Percentiles rank a stretch among this genome's conserved stretches.
These are phyloP conservation scores for Conticribra weissflogii DNA, from an alignment of 108 stramenopile genomes.

Conservation along the genomic window DNA sequence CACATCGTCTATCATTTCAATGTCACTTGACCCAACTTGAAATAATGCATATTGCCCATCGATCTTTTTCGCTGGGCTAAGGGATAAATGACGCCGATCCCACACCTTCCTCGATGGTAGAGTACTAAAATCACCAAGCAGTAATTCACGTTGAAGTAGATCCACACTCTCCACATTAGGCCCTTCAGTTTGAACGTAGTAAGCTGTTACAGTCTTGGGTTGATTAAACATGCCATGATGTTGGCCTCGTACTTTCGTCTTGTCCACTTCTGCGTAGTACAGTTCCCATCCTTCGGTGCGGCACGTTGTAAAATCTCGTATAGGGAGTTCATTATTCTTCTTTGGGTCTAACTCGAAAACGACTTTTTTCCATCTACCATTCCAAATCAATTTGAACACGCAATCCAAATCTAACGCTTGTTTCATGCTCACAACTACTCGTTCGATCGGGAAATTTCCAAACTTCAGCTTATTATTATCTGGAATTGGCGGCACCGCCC, in stretches of 20 bases:
- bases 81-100: constrained; percentile 20
- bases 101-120: constrained; percentile 24
- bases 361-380: not conserved
- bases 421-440: no score
- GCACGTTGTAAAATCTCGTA: not conserved
- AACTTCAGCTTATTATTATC: no score
- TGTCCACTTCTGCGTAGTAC: not conserved
- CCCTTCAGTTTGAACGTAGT: constrained; percentile 26
- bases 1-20: constrained; percentile 15
- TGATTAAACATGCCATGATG: not conserved
- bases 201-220: constrained; percentile 8
- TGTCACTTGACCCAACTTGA: not conserved
- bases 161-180: not conserved
- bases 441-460: no score
- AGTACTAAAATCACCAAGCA: constrained; percentile 28
- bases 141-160: constrained; percentile 26
- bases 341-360: not conserved
- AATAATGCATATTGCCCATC: not conserved
- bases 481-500: no score
- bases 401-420: no score
- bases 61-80: constrained; percentile 18
- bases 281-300: not conserved
- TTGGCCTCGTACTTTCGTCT: not conserved
- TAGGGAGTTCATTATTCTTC: not conserved
- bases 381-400: not conserved